Evolutionary conservation across 345 rosid species (phyloP), one percentile per base, ranked within the genome.

Genomic region (Corchorus olitorius): DNA sequence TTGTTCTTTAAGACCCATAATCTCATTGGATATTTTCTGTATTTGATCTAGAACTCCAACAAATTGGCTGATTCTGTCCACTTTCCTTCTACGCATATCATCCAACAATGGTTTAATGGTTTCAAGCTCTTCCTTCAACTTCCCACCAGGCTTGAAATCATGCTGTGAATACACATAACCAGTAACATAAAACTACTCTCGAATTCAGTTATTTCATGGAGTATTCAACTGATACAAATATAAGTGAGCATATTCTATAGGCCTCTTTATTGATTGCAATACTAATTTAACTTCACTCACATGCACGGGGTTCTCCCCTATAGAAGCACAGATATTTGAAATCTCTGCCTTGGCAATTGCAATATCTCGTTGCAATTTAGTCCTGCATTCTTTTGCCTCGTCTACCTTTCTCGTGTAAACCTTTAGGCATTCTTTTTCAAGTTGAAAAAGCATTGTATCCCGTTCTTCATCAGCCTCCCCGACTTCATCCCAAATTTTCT

Each of bases 401-500:
- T 84, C 81, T 3, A 91, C 81, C 61, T 85, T 92, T 71, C 81
- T 76, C 75, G 61, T 75, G 64, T 92, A 89, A 37, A 92, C 89
- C 16, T 78, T 80, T 27, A 88, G 74, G 76, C 91, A 89, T 73
- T 83, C 86, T 12, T 84, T 77, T 77, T 89, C 97, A 19, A 92
- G 85, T 67, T 87, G 83, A 37, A 82, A 76, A 84, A 92, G 48
- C 81, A 73, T 81, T 72, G 76, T 66, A 76, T 89, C 90, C 55
- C 88, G 87, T 41, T 83, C 78, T 33, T 20, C 86, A 4, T 86
- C 87, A n/a, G 77, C 54, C 74, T 88, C 90, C 78, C 92, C 94
- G 41, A 88, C 84, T 68, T 89, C 92, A 76, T 84, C 84, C 94
- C 94, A 90, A 58, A 92, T 77, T 72, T 82, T 86, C 97, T 91